Evolutionary conservation across 2,329 filamentous ascomycete genomes (phyloP), one percentile per base, ranked within the genome.

Genomic region (Cryphonectria japonica): DNA sequence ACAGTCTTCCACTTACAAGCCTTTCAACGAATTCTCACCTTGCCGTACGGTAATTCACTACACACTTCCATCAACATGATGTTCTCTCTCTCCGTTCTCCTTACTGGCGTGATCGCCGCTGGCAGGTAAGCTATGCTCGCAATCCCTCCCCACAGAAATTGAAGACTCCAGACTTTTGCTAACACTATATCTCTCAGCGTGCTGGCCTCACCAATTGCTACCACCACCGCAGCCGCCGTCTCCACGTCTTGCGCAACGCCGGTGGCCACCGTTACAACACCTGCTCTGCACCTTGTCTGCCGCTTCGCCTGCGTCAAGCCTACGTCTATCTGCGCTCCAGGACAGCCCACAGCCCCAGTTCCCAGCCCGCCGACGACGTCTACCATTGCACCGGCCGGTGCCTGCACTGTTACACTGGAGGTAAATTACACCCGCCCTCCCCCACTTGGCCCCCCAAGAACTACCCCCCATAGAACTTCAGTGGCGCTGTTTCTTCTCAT

Each of bases 321-420:
- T 14, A 52, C 2, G 11, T 37, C 63, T n/a, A 9, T 19, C 14
- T 71, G 69, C 52, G 9, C 29, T 3, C 4, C 22, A n/a, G 66
- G 66, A 22, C 66, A 71, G 66, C 66, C 69, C 59, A 71, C 69
- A 9, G 66, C 62, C 50, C 60, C 66, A 13, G n/a, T 61, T 6
- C 54, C 66, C 13, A 29, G 22, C 29, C 62, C 66, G 46, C 66
- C 69, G 19, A 7, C 19, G 16, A 66, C 61, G 0, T 46, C 11
- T 26, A 69, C 65, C 11, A 64, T 57, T 34, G 57, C 64, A 11
- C n/a, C 34, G 19, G 16, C 54, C 4, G 37, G 29, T 3, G 67
- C 57, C n/a, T 71, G 70, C 22, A 71, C 67, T 19, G 70, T 39
- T 2, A 64, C 63, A 1, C n/a, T 69, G 0, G 14, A 67, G 41